Percentiles rank a stretch among this genome's conserved stretches.
These are phyloP conservation scores for Magnusiomyces fungicola DNA, from an alignment of 1,139 yeast genomes.

Conservation along the genomic window DNA sequence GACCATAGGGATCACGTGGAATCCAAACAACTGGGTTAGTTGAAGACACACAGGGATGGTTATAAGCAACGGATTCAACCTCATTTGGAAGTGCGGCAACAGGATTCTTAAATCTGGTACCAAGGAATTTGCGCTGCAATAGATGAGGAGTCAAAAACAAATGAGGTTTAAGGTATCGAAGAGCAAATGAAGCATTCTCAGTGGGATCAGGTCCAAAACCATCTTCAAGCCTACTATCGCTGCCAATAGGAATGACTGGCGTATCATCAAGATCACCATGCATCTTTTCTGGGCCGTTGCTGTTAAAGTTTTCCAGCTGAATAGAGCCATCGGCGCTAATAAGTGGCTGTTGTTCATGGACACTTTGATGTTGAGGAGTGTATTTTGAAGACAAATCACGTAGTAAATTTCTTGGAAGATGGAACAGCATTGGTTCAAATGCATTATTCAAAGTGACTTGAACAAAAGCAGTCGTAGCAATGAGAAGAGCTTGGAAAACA, in stretches of 20 bases:
- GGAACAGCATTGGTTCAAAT: slow-evolving; percentile 56
- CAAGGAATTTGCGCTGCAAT: slow-evolving; percentile 29
- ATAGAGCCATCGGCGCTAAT: slow-evolving; percentile 1
- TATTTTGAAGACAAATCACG: slow-evolving; percentile 14
- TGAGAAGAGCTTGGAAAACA: slow-evolving; percentile 59
- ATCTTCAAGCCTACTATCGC: slow-evolving; percentile 8
- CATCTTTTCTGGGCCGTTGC: not conserved
- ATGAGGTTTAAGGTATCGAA: slow-evolving; percentile 48
- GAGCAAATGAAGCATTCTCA: slow-evolving; percentile 4
- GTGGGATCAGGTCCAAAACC: slow-evolving; percentile 1
- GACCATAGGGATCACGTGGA: slow-evolving; percentile 78
- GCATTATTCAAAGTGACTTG: slow-evolving; percentile 58
- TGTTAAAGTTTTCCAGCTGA: slow-evolving; percentile 6
- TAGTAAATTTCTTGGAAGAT: slow-evolving; percentile 49
- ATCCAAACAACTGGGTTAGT: slow-evolving; percentile 76
- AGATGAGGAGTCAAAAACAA: slow-evolving; percentile 38
- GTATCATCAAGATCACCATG: slow-evolving; percentile 4
- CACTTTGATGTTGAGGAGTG: not conserved
- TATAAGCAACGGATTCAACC: slow-evolving; percentile 51
- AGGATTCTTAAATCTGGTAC: slow-evolving; percentile 39
- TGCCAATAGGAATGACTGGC: slow-evolving; percentile 6
- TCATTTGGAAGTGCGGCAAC: slow-evolving; percentile 28
- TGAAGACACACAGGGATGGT: slow-evolving; percentile 63
- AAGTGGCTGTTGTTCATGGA: slow-evolving; percentile 4
- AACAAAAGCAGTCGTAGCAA: slow-evolving; percentile 56